phyloP scores from a whole-genome alignment of 768 basidiomycete species.

The Boletus reticulatus region DNA sequence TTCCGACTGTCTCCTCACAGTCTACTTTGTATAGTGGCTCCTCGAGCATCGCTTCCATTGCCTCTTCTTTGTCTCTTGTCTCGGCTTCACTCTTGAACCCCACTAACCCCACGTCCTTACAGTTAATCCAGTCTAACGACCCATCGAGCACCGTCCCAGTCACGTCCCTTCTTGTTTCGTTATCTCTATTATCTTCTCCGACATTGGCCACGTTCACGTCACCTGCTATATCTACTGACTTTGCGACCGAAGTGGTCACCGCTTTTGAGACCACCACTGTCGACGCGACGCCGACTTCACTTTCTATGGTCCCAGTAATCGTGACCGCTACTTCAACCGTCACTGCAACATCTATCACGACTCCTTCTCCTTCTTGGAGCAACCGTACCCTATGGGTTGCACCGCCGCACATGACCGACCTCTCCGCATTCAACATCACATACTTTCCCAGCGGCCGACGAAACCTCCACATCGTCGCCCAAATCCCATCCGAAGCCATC shows the following conservation, averaged over 20 bases:
- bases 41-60: background rate
- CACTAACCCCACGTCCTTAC: background rate
- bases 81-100: background rate
- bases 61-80: background rate
- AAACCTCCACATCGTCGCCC: conserved; percentile 56
- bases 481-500: conserved; percentile 40
- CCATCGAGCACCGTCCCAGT: background rate
- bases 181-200: background rate
- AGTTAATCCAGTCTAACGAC: background rate
- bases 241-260: conserved; percentile 12
- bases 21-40: background rate
- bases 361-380: conserved; percentile 10
- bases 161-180: background rate
- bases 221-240: background rate
- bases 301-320: conserved; percentile 7
- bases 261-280: conserved; percentile 8
- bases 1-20: background rate
- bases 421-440: conserved; percentile 58
- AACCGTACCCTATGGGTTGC: conserved; percentile 43
- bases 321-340: conserved; percentile 2
- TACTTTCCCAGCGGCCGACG: conserved; percentile 50
- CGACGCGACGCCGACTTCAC: background rate
- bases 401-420: conserved; percentile 54
- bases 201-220: background rate
- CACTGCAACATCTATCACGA: background rate